Evolutionary conservation across 225 moss, liverwort and hornwort species (phyloP).

Genomic region (Takakia lepidozioides): DNA sequence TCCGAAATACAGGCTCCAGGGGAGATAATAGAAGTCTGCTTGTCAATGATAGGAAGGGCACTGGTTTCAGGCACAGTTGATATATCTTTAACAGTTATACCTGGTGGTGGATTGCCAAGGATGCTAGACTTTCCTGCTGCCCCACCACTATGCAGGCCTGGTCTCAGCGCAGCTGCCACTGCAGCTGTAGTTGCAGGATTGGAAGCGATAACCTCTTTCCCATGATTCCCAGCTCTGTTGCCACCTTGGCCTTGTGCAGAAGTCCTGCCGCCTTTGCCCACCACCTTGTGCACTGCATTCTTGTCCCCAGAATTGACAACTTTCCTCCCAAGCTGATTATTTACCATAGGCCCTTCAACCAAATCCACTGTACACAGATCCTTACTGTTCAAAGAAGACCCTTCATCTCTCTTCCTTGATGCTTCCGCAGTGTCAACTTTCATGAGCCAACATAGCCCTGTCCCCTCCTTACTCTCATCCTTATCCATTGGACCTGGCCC

Average conservation of each 20-base stretch:
- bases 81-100: constrained; percentile 6
- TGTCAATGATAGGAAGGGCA: constrained; percentile 36
- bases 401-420: constrained; percentile 15
- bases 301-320: constrained; percentile 25
- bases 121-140: constrained; percentile 26
- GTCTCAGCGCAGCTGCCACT: constrained; percentile 10
- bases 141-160: constrained; percentile 18
- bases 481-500: constrained; percentile 2
- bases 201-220: constrained; percentile 38
- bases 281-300: constrained; percentile 33
- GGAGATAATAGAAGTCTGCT: constrained; percentile 10
- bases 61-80: constrained; percentile 15
- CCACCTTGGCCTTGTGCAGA: constrained; percentile 7
- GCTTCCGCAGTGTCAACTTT: constrained; percentile 18
- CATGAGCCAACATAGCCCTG: too few species aligned
- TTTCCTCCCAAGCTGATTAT: constrained; percentile 32
- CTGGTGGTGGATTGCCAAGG: constrained; percentile 38
- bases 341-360: too few species aligned
- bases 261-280: constrained; percentile 22
- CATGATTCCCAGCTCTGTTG: constrained; percentile 31
- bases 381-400: too few species aligned
- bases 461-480: too few species aligned
- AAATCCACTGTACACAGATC: too few species aligned
- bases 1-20: constrained; percentile 27
- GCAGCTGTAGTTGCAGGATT: constrained; percentile 8